phyloP scores from a whole-genome alignment of 2,329 filamentous ascomycete species.

The Zopfia rhizophila region DNA sequence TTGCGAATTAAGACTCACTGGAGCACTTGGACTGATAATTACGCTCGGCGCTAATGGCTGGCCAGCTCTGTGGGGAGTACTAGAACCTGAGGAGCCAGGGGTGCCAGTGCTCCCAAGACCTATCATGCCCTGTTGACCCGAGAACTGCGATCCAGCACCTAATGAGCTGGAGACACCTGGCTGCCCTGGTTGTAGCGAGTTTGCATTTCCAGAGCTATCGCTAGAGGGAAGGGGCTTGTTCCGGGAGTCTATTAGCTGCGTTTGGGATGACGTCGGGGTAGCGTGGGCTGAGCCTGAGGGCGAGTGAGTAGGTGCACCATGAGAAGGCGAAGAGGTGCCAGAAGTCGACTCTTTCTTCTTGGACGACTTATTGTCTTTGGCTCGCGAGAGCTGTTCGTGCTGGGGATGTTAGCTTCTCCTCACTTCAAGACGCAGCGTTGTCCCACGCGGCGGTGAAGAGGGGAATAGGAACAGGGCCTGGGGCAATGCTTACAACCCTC shows the following conservation, averaged over 20 bases:
- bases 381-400: constrained; percentile 88
- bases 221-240: constrained; percentile 76
- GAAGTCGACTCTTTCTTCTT: constrained; percentile 69
- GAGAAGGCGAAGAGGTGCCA: constrained; percentile 83
- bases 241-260: constrained; percentile 83
- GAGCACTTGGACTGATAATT: constrained; percentile 92
- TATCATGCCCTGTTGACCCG: constrained; percentile 40
- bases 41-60: constrained; percentile 81
- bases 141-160: constrained; percentile 44
- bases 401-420: constrained; percentile 62
- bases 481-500: constrained; percentile 81
- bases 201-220: constrained; percentile 39
- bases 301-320: constrained; percentile 65
- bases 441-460: constrained; percentile 32
- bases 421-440: constrained; percentile 38
- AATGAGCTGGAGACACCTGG: constrained; percentile 42
- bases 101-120: constrained; percentile 48
- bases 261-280: constrained; percentile 90
- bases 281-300: constrained; percentile 69
- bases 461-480: constrained; percentile 28
- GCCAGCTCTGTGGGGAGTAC: constrained; percentile 71
- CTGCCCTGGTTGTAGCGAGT: constrained; percentile 44
- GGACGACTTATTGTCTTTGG: constrained; percentile 85
- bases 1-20: constrained; percentile 53
- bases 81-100: constrained; percentile 60